Conservation (phyloP, 306 rosid genomes). For the Lathyrus aphaca region DNA sequence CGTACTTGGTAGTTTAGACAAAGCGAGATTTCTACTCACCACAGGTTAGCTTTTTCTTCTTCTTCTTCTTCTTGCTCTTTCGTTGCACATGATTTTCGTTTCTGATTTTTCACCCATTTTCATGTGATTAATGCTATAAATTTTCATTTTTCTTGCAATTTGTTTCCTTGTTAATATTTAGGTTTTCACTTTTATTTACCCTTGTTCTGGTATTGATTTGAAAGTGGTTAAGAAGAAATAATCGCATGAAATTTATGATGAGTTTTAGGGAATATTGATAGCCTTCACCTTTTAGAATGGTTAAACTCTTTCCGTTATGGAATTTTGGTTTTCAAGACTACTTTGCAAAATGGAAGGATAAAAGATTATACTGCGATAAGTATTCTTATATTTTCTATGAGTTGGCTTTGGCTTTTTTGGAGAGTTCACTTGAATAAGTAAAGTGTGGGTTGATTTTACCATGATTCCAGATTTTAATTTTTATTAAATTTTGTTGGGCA, state of each 20-base stretch:
- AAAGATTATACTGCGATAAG: too few relatives aligned
- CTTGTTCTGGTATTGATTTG: neutral
- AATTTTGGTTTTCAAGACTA: neutral
- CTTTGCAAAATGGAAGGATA: neutral
- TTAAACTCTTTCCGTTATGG: neutral
- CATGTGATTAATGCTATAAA: too few relatives aligned
- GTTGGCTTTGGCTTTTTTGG: neutral
- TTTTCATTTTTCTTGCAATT: neutral
- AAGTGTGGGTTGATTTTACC: constrained; percentile 1
- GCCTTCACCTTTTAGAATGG: neutral
- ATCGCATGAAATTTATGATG: neutral
- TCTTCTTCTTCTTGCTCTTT: neutral
- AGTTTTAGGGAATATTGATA: neutral
- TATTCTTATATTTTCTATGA: too few relatives aligned
- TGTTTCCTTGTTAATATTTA: neutral
- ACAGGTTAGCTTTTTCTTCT: constrained; percentile 1
- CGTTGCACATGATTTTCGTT: too few relatives aligned
- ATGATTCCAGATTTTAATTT: neutral
- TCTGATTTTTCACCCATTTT: too few relatives aligned
- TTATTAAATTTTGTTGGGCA: neutral
- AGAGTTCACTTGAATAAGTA: neutral
- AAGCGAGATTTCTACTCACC: constrained; percentile 6
- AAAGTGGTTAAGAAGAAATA: neutral
- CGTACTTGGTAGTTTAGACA: neutral
- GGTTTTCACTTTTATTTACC: neutral